Evolutionary conservation across 495 filamentous ascomycete genomes (phyloP).

Genomic region (Penicillium cinerascens): DNA sequence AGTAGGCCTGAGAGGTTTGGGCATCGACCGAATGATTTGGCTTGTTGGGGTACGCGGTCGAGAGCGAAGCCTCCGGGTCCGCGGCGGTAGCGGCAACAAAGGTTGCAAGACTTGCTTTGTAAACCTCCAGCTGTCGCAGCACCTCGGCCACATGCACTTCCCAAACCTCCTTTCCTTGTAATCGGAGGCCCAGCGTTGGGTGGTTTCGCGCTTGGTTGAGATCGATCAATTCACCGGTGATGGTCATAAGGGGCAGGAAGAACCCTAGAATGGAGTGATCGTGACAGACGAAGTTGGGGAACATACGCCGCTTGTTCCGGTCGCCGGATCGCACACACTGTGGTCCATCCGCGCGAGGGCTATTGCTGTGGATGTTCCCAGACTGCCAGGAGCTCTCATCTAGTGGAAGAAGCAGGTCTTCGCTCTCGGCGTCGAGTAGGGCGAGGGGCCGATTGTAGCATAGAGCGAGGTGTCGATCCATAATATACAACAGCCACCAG

Average conservation of each 20-base stretch:
- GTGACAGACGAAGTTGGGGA: constrained; percentile 79
- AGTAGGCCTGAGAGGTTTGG: constrained; percentile 46
- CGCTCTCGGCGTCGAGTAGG: constrained; percentile 79
- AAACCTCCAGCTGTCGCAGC: constrained; percentile 71
- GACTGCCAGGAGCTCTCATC: constrained; percentile 87
- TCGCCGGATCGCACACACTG: constrained; percentile 47
- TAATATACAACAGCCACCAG: constrained; percentile 86
- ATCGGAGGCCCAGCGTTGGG: constrained; percentile 77
- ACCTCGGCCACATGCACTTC: constrained; percentile 78
- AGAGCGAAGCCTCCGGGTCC: constrained; percentile 28
- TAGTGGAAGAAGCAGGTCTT: constrained; percentile 79
- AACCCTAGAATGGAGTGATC: constrained; percentile 90
- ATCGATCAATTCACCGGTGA: constrained; percentile 88
- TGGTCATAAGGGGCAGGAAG: constrained; percentile 92
- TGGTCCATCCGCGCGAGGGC: constrained; percentile 49
- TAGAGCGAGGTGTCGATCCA: constrained; percentile 79
- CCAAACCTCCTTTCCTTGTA: constrained; percentile 72
- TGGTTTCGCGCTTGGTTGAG: constrained; percentile 87
- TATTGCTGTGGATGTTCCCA: constrained; percentile 64
- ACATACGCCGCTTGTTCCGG: constrained; percentile 54
- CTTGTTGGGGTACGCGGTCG: constrained; percentile 20
- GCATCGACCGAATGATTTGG: constrained; percentile 42
- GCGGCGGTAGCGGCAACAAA: constrained; percentile 55
- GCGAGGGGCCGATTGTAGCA: constrained; percentile 86
- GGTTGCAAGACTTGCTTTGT: constrained; percentile 80